Percentiles rank a stretch among this genome's conserved stretches.
These are phyloP conservation scores for Colletotrichum australisinense DNA, from an alignment of 2,329 filamentous ascomycete genomes.

Conservation along the genomic window DNA sequence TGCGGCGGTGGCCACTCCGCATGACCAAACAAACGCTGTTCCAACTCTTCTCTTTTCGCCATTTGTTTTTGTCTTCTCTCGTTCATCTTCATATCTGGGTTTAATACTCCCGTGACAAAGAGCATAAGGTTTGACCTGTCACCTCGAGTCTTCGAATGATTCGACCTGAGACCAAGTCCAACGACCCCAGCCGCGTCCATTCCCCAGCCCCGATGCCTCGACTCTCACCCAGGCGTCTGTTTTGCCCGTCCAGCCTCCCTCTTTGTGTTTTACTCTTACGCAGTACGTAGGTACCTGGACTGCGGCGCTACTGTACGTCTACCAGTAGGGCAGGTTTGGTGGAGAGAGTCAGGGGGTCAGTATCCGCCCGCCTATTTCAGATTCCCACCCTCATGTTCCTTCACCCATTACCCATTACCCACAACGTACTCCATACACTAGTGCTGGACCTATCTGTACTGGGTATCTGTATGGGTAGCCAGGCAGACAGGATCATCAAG, in stretches of 20 bases:
- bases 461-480: too few species aligned
- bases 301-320: conserved; percentile 27
- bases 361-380: conserved; percentile 22
- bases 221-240: conserved; percentile 10
- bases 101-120: background rate
- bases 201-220: background rate
- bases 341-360: conserved; percentile 17
- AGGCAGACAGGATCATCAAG: background rate
- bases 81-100: background rate
- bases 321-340: conserved; percentile 23
- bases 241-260: conserved; percentile 10
- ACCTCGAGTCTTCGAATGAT: background rate
- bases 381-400: conserved; percentile 19
- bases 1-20: background rate
- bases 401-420: background rate
- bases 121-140: background rate
- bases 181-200: background rate
- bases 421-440: background rate
- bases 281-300: background rate
- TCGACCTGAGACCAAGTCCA: background rate
- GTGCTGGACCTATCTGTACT: background rate
- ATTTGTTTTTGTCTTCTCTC: background rate
- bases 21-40: background rate
- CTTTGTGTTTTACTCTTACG: background rate
- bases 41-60: background rate